A percentile compares a stretch with the other conserved stretches of the same genome.
These are phyloP conservation scores for Neospermospora avenae DNA, from an alignment of 2,329 filamentous ascomycete genomes.

Conservation along the genomic window DNA sequence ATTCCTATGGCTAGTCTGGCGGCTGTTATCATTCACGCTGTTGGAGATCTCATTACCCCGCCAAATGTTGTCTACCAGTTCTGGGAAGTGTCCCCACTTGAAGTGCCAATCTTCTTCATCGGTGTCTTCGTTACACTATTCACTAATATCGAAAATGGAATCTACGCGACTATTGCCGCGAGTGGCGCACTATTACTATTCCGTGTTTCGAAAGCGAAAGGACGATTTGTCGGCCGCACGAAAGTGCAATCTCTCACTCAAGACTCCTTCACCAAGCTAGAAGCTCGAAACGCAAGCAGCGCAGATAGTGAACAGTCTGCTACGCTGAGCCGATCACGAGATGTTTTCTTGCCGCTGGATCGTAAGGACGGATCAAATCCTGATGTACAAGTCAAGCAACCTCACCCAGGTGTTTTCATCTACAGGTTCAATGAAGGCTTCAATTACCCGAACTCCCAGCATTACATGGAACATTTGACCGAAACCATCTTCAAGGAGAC, in stretches of 20 bases:
- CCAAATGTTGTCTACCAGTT: slow-evolving; percentile 93
- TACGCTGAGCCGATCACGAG: slow-evolving; percentile 52
- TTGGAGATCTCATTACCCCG: slow-evolving; percentile 86
- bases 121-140: slow-evolving; percentile 92
- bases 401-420: slow-evolving; percentile 91
- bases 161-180: slow-evolving; percentile 79
- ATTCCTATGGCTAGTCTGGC: slow-evolving; percentile 79
- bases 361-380: slow-evolving; percentile 89
- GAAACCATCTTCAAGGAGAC: slow-evolving; percentile 67
- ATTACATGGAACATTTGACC: slow-evolving; percentile 78
- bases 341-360: slow-evolving; percentile 82
- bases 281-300: background rate
- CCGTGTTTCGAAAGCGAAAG: slow-evolving; percentile 77
- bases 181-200: slow-evolving; percentile 78
- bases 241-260: slow-evolving; percentile 74
- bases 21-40: slow-evolving; percentile 93
- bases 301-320: slow-evolving; percentile 44
- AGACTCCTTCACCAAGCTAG: slow-evolving; percentile 3
- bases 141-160: slow-evolving; percentile 82
- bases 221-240: slow-evolving; percentile 79
- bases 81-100: slow-evolving; percentile 87
- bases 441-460: slow-evolving; percentile 94
- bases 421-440: slow-evolving; percentile 94
- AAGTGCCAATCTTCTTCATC: slow-evolving; percentile 88
- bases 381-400: slow-evolving; percentile 68